Base-by-base conservation (phyloP, 768 basidiomycete genomes). In the Tulasnella sp. region DNA sequence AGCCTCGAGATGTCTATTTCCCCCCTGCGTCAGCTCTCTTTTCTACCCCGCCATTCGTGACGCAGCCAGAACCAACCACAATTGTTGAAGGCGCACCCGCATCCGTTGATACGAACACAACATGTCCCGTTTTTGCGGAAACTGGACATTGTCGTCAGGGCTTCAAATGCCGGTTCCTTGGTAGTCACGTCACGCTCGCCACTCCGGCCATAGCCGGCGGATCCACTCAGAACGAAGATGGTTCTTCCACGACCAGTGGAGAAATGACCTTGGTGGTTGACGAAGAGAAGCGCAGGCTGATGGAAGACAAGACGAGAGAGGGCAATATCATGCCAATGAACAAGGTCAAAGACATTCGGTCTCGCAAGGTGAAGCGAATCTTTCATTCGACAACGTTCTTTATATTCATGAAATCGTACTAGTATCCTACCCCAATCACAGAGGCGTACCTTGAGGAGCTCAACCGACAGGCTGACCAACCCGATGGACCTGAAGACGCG, bases 161-260 rank as follows among this genome's bases (percentile, higher is more conserved):
- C 16, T 92, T 94, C 85, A 95, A 96, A 84, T 99, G 98, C 84
- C 91, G 98, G 2, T 98, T 93, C 85, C 89, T 98, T 7, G 92
- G 93, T 18, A 92, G 90, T 3, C 97, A 99, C 84, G 86, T 92
- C 85, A 18, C 12, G 34, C 52, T 56, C 34, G 52, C 24, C 42
- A 40, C 73, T 34, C 31, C 39, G 18, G 1, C 27, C 44, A 31
- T n/a, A 48, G 44, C 9, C 19, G 42, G 5, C 74, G 40, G 8
- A 48, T 52, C 21, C 24, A 52, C 10, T 52, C 62, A 68, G n/a
- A 36, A 16, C 3, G 62, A 14, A 14, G 27, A 68, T 31, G 12
- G 3, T 18, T 21, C 14, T 36, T 58, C 46, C 31, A 4, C 76
- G 24, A 31, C 27, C 24, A 62, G 21, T 8, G 34, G 4, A 24